Evolutionary conservation across 2,329 filamentous ascomycete species (phyloP).

Genomic region (Cladophialophora chaetospira): DNA sequence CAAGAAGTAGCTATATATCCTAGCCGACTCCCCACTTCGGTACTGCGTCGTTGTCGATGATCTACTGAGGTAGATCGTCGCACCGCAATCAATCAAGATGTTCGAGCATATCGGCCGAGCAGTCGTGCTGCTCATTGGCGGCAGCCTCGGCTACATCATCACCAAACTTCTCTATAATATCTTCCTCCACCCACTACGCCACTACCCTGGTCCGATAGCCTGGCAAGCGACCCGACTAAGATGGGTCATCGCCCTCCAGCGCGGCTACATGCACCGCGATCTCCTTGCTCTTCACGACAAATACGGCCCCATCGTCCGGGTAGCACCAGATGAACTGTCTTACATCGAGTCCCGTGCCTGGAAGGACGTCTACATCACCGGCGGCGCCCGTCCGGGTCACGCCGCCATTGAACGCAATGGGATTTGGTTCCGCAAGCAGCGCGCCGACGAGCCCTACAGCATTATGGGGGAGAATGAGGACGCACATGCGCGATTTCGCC

Average conservation of each 20-base stretch:
- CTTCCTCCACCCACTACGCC: constrained; percentile 32
- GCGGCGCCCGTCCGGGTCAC: not conserved
- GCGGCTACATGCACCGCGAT: constrained; percentile 42
- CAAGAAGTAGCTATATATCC: no score
- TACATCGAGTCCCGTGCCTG: constrained; percentile 37
- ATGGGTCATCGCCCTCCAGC: constrained; percentile 30
- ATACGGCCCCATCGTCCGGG: constrained; percentile 39
- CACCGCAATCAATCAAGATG: no score
- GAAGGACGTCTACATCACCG: constrained; percentile 38
- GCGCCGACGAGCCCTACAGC: not conserved
- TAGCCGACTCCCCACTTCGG: no score
- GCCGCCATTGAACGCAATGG: not conserved
- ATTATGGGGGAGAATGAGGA: constrained; percentile 23
- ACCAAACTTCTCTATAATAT: constrained; percentile 27
- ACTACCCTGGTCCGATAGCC: constrained; percentile 38
- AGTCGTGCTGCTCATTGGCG: not conserved
- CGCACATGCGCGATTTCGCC: constrained; percentile 36
- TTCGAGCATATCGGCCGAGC: not conserved
- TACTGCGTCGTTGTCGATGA: no score
- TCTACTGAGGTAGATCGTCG: no score
- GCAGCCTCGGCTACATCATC: not conserved
- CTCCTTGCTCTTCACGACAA: constrained; percentile 34
- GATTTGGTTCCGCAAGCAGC: constrained; percentile 8
- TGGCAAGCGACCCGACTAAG: constrained; percentile 37
- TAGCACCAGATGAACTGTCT: constrained; percentile 43